Conservation (phyloP, 2,329 filamentous ascomycete species). For the Paecilomyces variotii region DNA sequence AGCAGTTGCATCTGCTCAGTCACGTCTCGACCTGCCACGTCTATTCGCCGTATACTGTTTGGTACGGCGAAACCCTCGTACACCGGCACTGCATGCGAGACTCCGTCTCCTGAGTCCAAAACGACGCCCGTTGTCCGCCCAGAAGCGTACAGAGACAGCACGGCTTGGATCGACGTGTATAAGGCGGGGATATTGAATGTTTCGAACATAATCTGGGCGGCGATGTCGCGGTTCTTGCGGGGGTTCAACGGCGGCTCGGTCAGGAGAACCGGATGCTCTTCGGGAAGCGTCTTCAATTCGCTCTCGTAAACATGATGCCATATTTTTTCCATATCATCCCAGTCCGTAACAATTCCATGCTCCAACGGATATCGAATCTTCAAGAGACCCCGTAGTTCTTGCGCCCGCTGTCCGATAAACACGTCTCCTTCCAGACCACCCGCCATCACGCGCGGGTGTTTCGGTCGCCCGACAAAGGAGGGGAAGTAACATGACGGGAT, state of each 20-base stretch:
- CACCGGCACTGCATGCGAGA: slow-evolving; percentile 93
- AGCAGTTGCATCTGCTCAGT: slow-evolving; percentile 91
- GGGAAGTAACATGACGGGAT: slow-evolving; percentile 95
- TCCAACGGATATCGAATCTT: slow-evolving; percentile 96
- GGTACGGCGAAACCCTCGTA: slow-evolving; percentile 97
- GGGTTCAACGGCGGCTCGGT: slow-evolving; percentile 96
- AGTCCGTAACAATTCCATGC: slow-evolving; percentile 82
- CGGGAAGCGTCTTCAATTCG: slow-evolving; percentile 90
- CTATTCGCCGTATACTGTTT: slow-evolving; percentile 88
- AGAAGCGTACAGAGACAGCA: slow-evolving; percentile 90
- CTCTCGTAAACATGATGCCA: slow-evolving; percentile 98
- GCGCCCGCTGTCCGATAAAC: slow-evolving; percentile 89
- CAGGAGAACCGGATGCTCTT: slow-evolving; percentile 95
- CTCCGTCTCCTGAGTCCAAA: slow-evolving; percentile 88
- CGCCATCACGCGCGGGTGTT: slow-evolving; percentile 90
- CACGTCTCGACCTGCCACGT: slow-evolving; percentile 91
- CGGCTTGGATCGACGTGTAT: slow-evolving; percentile 94
- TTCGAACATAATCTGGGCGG: slow-evolving; percentile 96
- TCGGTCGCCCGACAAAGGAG: slow-evolving; percentile 91
- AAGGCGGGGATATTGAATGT: slow-evolving; percentile 96
- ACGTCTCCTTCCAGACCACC: slow-evolving; percentile 93
- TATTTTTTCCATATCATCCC: slow-evolving; percentile 13
- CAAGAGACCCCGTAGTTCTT: slow-evolving; percentile 81
- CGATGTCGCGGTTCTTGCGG: slow-evolving; percentile 87
- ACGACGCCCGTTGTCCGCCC: slow-evolving; percentile 95